These are phyloP conservation scores for Solioccasus polychromus DNA, from an alignment of 768 basidiomycete species.

Conservation along the genomic window DNA sequence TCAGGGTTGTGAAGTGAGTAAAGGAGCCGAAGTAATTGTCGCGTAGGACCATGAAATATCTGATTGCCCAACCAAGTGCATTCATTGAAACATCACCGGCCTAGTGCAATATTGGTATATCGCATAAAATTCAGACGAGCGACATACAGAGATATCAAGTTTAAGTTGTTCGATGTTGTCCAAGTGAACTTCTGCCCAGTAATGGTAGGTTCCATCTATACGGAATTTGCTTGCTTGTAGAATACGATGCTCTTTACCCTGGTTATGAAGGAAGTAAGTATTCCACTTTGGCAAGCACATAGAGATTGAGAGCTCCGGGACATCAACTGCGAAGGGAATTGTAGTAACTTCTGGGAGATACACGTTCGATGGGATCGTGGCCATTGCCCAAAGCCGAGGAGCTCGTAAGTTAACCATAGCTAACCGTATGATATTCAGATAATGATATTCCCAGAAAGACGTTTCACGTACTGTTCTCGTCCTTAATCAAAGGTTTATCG, in stretches of 20 bases:
- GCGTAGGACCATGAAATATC: constrained; percentile 82
- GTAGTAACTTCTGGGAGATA: constrained; percentile 70
- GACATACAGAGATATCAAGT: constrained; percentile 56
- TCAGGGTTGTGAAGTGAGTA: constrained; percentile 86
- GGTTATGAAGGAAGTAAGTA: constrained; percentile 69
- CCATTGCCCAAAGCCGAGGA: constrained; percentile 44
- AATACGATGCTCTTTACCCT: constrained; percentile 57
- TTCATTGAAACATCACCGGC: constrained; percentile 56
- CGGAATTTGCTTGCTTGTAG: constrained; percentile 55
- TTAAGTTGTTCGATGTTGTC: constrained; percentile 79
- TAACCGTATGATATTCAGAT: constrained; percentile 28
- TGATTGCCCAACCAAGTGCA: constrained; percentile 81
- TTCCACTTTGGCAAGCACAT: constrained; percentile 89
- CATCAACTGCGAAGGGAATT: constrained; percentile 62
- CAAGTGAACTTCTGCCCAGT: constrained; percentile 60
- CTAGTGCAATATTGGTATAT: constrained; percentile 36
- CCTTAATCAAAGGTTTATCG: constrained; percentile 74
- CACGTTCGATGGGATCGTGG: constrained; percentile 62
- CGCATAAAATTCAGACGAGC: not conserved
- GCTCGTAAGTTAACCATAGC: constrained; percentile 75
- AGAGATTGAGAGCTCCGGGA: constrained; percentile 52
- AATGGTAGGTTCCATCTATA: constrained; percentile 71
- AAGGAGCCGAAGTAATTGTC: constrained; percentile 96
- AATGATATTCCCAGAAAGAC: not conserved
- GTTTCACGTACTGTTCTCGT: constrained; percentile 73